A percentile compares a stretch with the other conserved stretches of the same genome.
Evolutionary conservation across 192 early-diverging fungal genomes (phyloP).

Genomic region (Coemansia biformis): DNA sequence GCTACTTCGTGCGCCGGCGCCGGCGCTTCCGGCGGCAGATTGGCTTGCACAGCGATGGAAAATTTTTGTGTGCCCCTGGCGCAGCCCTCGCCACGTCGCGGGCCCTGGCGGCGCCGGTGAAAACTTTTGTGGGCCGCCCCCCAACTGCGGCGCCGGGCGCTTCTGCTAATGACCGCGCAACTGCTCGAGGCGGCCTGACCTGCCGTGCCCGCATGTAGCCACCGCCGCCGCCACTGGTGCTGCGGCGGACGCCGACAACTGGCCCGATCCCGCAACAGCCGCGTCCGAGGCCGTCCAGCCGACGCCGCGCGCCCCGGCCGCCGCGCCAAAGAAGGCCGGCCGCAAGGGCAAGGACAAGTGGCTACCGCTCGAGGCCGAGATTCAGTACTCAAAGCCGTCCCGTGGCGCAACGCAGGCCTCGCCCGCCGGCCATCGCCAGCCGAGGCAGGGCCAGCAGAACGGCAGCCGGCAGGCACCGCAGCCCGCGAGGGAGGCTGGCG

Average conservation of each 20-base stretch:
- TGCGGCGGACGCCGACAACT: slow-evolving; percentile 28
- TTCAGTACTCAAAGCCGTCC: slow-evolving; percentile 47
- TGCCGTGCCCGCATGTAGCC: slow-evolving; percentile 18
- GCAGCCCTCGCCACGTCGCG: background rate
- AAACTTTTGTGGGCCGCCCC: background rate
- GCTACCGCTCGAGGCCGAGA: slow-evolving; percentile 44
- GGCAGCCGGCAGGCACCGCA: slow-evolving; percentile 4
- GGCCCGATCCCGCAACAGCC: slow-evolving; percentile 52
- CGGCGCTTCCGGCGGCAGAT: background rate
- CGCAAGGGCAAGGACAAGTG: slow-evolving; percentile 52
- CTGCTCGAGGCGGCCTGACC: no score
- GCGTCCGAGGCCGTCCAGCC: slow-evolving; percentile 18
- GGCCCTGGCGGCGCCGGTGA: no score
- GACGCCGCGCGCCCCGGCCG: slow-evolving; percentile 3
- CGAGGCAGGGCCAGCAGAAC: slow-evolving; percentile 15
- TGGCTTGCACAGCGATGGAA: background rate
- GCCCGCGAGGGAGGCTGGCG: slow-evolving; percentile 3
- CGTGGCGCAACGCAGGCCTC: slow-evolving; percentile 21
- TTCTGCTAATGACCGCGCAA: background rate
- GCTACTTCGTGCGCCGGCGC: background rate
- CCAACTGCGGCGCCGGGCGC: background rate
- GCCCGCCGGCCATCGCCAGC: slow-evolving; percentile 17
- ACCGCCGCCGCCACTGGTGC: slow-evolving; percentile 9
- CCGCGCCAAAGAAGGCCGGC: slow-evolving; percentile 22
- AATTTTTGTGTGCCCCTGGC: background rate